Percentiles rank a stretch among this genome's conserved stretches.
Evolutionary conservation across 2,329 filamentous ascomycete genomes (phyloP).

Genomic region (Xylariaceae sp.): DNA sequence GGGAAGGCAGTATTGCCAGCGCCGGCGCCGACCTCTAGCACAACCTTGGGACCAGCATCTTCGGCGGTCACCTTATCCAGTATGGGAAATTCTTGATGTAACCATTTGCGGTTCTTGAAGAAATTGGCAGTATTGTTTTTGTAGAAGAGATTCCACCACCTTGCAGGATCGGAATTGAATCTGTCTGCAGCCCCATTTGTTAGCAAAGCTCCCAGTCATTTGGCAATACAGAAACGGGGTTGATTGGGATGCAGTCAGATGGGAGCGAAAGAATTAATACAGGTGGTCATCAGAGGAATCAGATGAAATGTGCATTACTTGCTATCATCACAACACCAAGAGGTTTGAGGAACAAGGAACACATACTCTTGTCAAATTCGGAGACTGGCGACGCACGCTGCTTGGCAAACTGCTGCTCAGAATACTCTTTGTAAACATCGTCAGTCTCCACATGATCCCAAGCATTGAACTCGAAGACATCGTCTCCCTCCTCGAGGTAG

Average conservation of each 20-base stretch:
- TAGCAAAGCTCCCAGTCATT: not conserved
- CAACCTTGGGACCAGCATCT: conserved; percentile 63
- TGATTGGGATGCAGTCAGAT: conserved; percentile 51
- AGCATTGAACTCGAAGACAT: conserved; percentile 96
- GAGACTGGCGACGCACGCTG: conserved; percentile 84
- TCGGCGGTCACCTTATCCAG: conserved; percentile 70
- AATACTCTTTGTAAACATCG: conserved; percentile 79
- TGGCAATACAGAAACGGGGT: not conserved
- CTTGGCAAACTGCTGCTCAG: conserved; percentile 76
- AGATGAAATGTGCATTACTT: conserved; percentile 68
- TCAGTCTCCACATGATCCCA: conserved; percentile 98
- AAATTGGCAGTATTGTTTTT: conserved; percentile 97
- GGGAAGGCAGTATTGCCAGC: conserved; percentile 97
- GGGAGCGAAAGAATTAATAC: conserved; percentile 66
- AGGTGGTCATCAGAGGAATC: conserved; percentile 60
- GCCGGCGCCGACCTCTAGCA: conserved; percentile 91
- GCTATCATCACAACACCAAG: conserved; percentile 51
- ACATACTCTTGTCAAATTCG: conserved; percentile 82
- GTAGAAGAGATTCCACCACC: conserved; percentile 98
- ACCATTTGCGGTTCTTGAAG: conserved; percentile 98
- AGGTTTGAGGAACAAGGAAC: not conserved
- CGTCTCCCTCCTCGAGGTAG: conserved; percentile 74
- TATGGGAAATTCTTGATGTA: conserved; percentile 91
- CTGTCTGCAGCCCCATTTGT: conserved; percentile 48
- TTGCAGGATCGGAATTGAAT: conserved; percentile 86